Percentiles rank a stretch among this genome's conserved stretches.
Evolutionary conservation across 768 basidiomycete genomes (phyloP).

Genomic region (Lentinula sp.): DNA sequence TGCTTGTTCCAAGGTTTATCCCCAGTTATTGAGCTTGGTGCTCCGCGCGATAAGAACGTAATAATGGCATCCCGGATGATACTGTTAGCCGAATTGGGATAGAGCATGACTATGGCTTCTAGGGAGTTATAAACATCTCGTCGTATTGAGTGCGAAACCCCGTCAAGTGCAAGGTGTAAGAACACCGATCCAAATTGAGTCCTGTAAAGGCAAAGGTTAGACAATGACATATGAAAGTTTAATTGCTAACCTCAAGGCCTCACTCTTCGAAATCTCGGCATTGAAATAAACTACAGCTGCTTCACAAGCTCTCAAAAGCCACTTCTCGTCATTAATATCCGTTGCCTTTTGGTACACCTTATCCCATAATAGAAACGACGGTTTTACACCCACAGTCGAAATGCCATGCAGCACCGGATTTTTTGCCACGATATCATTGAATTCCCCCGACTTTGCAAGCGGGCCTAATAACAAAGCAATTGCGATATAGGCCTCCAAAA

Average conservation of each 20-base stretch:
- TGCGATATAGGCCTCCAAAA: constrained; percentile 83
- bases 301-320: constrained; percentile 68
- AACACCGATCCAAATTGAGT: constrained; percentile 59
- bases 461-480: constrained; percentile 64
- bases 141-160: constrained; percentile 48
- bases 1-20: constrained; percentile 42
- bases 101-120: constrained; percentile 24
- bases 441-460: constrained; percentile 39
- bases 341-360: constrained; percentile 68
- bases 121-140: constrained; percentile 39
- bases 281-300: constrained; percentile 41
- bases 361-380: constrained; percentile 84
- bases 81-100: constrained; percentile 34
- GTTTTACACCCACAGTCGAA: constrained; percentile 52
- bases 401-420: constrained; percentile 45
- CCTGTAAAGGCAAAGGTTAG: constrained; percentile 25
- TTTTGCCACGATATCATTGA: constrained; percentile 43
- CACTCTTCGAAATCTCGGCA: constrained; percentile 45
- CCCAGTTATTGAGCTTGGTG: constrained; percentile 23
- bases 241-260: constrained; percentile 45
- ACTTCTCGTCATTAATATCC: constrained; percentile 52
- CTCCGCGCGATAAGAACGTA: constrained; percentile 36
- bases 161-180: constrained; percentile 62
- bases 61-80: constrained; percentile 59
- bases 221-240: background rate